Conservation (phyloP, 2,329 filamentous ascomycete genomes). For the Nemania sp. region DNA sequence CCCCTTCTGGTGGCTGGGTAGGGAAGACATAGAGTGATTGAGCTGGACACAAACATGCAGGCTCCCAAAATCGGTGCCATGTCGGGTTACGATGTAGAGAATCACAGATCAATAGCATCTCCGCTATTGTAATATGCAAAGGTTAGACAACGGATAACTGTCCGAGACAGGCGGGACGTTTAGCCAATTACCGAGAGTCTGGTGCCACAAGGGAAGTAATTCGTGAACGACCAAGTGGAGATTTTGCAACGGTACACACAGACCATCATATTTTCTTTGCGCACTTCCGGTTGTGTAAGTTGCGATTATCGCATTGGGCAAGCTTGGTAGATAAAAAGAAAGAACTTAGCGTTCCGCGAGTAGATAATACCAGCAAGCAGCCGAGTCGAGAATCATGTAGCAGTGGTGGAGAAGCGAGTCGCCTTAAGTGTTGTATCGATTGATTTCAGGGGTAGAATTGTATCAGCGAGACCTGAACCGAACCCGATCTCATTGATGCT, state of each 20-base stretch:
- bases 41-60: conserved; percentile 30
- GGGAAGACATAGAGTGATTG: conserved; percentile 21
- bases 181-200: conserved; percentile 36
- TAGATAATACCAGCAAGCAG: too few species aligned
- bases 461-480: too few species aligned
- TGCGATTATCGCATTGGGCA: conserved; percentile 9
- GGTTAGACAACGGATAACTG: conserved; percentile 25
- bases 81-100: conserved; percentile 26
- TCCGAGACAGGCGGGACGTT: conserved; percentile 39
- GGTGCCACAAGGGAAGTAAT: conserved; percentile 30
- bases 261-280: conserved; percentile 31
- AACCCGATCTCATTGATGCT: background rate
- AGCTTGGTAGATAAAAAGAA: too few species aligned
- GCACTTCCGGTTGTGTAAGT: conserved; percentile 30
- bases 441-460: too few species aligned
- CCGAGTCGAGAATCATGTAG: too few species aligned
- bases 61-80: conserved; percentile 25
- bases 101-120: conserved; percentile 23
- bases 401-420: too few species aligned
- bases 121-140: conserved; percentile 19
- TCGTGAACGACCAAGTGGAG: conserved; percentile 31
- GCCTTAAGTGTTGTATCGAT: too few species aligned
- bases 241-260: conserved; percentile 20
- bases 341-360: too few species aligned
- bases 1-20: too few species aligned